Percentiles rank a stretch among this genome's conserved stretches.
These are phyloP conservation scores for Samsoniella hepiali DNA, from an alignment of 2,329 filamentous ascomycete species.

Conservation along the genomic window DNA sequence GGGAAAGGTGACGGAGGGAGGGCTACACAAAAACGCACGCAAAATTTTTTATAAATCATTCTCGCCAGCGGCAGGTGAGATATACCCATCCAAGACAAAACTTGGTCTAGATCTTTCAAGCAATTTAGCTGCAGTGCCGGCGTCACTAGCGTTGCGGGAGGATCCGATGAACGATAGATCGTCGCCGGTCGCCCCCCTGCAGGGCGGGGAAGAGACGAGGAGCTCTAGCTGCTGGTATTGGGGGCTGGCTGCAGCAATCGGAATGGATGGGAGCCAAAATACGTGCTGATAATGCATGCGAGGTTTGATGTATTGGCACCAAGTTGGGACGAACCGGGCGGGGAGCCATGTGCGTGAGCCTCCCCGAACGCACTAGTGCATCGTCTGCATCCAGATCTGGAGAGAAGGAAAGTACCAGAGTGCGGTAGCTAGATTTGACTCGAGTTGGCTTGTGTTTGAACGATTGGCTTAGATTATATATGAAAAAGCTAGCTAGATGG, in stretches of 20 bases:
- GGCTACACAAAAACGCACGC: neutral
- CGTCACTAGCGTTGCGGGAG: constrained; percentile 11
- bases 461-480: neutral
- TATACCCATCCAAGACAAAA: neutral
- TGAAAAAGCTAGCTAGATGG: neutral
- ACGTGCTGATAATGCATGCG: neutral
- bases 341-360: neutral
- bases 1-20: too few species aligned
- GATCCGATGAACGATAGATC: neutral
- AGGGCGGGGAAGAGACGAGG: neutral
- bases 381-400: neutral
- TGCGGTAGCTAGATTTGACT: neutral
- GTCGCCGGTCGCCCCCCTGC: neutral
- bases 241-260: neutral
- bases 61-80: neutral
- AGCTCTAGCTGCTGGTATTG: neutral
- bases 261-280: neutral
- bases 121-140: neutral
- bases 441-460: neutral
- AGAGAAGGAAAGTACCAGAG: too few species aligned
- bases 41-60: neutral
- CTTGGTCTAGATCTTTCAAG: too few species aligned
- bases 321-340: neutral
- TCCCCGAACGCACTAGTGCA: neutral
- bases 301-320: neutral